Base-by-base conservation (phyloP, 208 protist genomes). In the Blechomonas ayalai region DNA sequence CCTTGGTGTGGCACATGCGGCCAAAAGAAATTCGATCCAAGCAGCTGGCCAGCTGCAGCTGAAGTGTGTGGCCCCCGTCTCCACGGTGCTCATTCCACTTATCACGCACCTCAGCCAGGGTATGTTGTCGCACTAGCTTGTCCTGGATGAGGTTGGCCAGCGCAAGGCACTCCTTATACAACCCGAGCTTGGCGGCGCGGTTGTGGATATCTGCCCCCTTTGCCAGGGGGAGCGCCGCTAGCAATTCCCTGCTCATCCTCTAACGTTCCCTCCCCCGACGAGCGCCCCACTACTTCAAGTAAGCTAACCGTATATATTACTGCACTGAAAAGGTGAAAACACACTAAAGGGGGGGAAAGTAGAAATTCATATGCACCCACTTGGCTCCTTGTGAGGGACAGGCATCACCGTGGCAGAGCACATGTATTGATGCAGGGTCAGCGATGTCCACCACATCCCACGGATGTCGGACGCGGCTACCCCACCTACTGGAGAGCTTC, bases 161-260 rank as follows among this genome's bases (percentile, higher is more conserved):
- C 2, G 81, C 82, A 13, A 94, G 63, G 39, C 86, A 94, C 45
- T 94, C 81, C 52, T 91, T 90, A 54, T 91, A 94, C 2, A 94
- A 56, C 0, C 67, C 75, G 18, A 90, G 46, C 49, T 94, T 94
- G 1, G 82, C 86, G 0, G 59, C 52, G 5, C 79, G 60, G 54
- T 62, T 90, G 43, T 94, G 70, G 19, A 91, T 66, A 35, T 85
- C 86, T 31, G 75, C 82, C 3, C 86, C 86, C 46, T 90, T 90
- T 4, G 86, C 86, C 13, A 94, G 33, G 0, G 86, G 82, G 19
- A 91, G 64, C 0, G 82, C 85, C 49, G 84, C 60, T 0, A 89
- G 57, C 18, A 83, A 34, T 43, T 83, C 67, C 35, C 77, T 88
- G 58, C 73, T 90, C 81, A 90, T 93, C 13, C 33, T 12, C 1